Evolutionary conservation across 768 basidiomycete genomes (phyloP), one percentile per base, ranked within the genome.

Genomic region (Boletus rubescentipes): DNA sequence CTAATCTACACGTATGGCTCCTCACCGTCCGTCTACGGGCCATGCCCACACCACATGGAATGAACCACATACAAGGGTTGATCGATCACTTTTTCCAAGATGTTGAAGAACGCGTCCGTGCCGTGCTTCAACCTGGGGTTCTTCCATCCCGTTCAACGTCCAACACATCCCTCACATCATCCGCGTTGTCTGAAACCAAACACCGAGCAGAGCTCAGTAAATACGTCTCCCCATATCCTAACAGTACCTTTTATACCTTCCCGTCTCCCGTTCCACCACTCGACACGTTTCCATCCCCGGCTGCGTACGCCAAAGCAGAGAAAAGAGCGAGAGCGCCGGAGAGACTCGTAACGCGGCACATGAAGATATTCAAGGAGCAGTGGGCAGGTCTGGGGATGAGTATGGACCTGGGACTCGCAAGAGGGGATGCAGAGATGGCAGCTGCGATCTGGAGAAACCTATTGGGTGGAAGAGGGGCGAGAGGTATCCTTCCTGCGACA

Each of bases 11-110:
- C 71, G 77, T 98, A 44, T 95, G 94, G 89, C 77, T 98, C 60
- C 83, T 95, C 46, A 87, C 87, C 16, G 89, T 91, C 49, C 89
- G 95, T 21, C 79, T 97, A 10, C 91, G 96, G 20, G 84, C 90
- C 0, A 82, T 98, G 11, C 93, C 87, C 2, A 65, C 74, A 14
- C 78, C 81, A 2, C 78, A 88, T 49, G 90, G 89, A 21, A 73
- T 74, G 60, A 67, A 80, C 55, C 89, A 89, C 73, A 79, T 88
- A 59, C 89, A 95, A 72, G 89, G 79, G 8, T 77, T 98, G 55
- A 79, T 97, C 58, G 93, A 96, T 69, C 93, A 97, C 73, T 97
- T 95, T 75, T 98, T 98, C 77, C 75, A 93, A 60, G 92, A 98
- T 67, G 82, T 92, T 57, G 96, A 98, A 66, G 89, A 91, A 65